Conservation (phyloP, 1,284 basidiomycete species). For the Cutaneotrichosporon curvatum region DNA sequence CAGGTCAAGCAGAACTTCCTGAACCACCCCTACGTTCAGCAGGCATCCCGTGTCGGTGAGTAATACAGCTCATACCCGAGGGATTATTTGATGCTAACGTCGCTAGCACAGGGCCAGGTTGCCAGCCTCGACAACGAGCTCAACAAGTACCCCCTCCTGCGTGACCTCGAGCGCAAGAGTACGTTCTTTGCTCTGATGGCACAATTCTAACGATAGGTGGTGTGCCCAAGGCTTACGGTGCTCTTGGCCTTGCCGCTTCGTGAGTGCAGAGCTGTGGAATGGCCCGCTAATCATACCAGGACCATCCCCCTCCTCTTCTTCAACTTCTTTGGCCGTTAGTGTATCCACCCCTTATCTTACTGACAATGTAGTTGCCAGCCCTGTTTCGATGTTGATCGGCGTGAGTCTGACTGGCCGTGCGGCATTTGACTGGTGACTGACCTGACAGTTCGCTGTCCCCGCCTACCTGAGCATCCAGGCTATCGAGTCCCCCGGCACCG, state of each 20-base stretch:
- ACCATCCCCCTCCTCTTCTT: slow-evolving; percentile 47
- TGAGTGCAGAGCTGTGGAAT: slow-evolving; percentile 22
- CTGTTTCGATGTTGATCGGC: slow-evolving; percentile 47
- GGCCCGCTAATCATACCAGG: slow-evolving; percentile 16
- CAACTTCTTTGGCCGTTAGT: slow-evolving; percentile 44
- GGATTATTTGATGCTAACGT: too few relatives aligned
- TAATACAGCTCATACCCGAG: slow-evolving; percentile 52
- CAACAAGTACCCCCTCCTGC: slow-evolving; percentile 80
- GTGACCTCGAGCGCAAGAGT: slow-evolving; percentile 77
- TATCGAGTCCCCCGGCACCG: slow-evolving; percentile 45
- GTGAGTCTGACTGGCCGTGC: slow-evolving; percentile 33
- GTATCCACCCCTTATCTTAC: too few relatives aligned
- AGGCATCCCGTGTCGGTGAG: slow-evolving; percentile 35
- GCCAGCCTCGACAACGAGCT: slow-evolving; percentile 93
- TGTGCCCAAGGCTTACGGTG: slow-evolving; percentile 86
- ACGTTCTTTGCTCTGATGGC: slow-evolving; percentile 42
- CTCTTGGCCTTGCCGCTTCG: slow-evolving; percentile 64
- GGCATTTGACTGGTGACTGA: too few relatives aligned
- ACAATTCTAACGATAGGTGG: too few relatives aligned
- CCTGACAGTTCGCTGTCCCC: slow-evolving; percentile 21
- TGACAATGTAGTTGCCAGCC: slow-evolving; percentile 30
- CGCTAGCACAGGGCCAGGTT: slow-evolving; percentile 68
- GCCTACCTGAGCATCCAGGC: slow-evolving; percentile 48
- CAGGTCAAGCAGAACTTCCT: slow-evolving; percentile 51
- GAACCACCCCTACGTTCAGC: slow-evolving; percentile 73